Evolutionary conservation across 2,329 filamentous ascomycete species (phyloP).

Genomic region (Lasiodiplodia sp.): DNA sequence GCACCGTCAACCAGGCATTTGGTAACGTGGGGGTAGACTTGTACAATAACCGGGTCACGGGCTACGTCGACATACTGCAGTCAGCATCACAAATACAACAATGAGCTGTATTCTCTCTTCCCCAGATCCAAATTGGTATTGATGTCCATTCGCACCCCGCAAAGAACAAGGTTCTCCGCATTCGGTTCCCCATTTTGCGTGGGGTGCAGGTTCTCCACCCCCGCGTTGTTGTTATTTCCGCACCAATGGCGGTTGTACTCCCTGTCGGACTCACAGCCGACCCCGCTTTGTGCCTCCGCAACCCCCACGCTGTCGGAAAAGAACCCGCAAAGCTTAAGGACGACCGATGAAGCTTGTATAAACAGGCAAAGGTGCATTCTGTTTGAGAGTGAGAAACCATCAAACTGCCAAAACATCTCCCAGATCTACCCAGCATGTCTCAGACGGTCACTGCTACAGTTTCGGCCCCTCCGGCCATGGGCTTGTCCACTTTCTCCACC

Average conservation of each 20-base stretch:
- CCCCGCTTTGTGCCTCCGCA: background rate
- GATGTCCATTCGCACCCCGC: background rate
- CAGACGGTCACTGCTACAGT: background rate
- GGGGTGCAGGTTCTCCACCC: background rate
- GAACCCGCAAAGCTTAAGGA: background rate
- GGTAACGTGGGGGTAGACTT: no score
- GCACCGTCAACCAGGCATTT: no score
- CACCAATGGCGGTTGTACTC: background rate
- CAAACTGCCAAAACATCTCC: background rate
- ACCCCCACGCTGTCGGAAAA: conserved; percentile 4
- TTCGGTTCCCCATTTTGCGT: background rate
- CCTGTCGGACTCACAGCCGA: background rate
- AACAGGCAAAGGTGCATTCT: background rate
- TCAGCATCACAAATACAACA: background rate
- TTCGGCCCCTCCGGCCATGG: background rate
- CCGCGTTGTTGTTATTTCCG: conserved; percentile 2
- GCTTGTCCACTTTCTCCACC: conserved; percentile 30
- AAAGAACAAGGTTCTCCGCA: conserved; percentile 6
- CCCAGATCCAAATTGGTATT: background rate
- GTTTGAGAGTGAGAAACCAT: background rate
- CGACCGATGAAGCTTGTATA: background rate
- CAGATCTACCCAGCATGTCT: background rate
- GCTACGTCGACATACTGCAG: background rate
- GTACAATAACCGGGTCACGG: no score
- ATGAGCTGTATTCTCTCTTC: background rate